These are phyloP conservation scores for Coemansia sp. DNA, from an alignment of 192 early-diverging fungal genomes.

Conservation along the genomic window DNA sequence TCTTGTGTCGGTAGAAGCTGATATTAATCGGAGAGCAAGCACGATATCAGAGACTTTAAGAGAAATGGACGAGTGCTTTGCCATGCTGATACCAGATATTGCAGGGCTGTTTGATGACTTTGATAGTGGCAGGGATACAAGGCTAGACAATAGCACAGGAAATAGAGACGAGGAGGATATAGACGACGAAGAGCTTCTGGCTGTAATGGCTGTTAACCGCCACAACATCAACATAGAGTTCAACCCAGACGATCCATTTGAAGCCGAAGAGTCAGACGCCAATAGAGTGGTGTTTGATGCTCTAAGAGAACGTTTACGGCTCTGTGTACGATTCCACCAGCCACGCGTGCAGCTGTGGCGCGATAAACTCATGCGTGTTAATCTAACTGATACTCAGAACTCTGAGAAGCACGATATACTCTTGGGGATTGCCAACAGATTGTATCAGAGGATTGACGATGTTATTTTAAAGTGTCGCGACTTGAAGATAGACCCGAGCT, in stretches of 20 bases:
- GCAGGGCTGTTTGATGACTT: conserved; percentile 14
- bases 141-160: conserved; percentile 5
- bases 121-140: background rate
- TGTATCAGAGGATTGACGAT: background rate
- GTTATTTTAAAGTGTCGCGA: conserved; percentile 27
- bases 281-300: conserved; percentile 48
- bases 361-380: conserved; percentile 23
- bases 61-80: conserved; percentile 28
- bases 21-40: conserved; percentile 4
- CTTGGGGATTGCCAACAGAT: background rate
- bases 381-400: conserved; percentile 24
- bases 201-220: conserved; percentile 60
- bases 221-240: conserved; percentile 58
- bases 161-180: conserved; percentile 5
- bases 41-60: conserved; percentile 6
- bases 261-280: conserved; percentile 52
- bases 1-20: conserved; percentile 14
- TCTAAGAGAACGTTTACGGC: conserved; percentile 55
- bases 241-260: conserved; percentile 48
- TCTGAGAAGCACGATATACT: conserved; percentile 29
- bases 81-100: conserved; percentile 37
- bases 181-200: conserved; percentile 34
- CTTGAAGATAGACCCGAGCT: conserved; percentile 15
- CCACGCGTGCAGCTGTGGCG: conserved; percentile 53
- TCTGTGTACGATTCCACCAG: conserved; percentile 47